phyloP scores from a whole-genome alignment of 2,329 filamentous ascomycete species.

The Talaromyces sp. region DNA sequence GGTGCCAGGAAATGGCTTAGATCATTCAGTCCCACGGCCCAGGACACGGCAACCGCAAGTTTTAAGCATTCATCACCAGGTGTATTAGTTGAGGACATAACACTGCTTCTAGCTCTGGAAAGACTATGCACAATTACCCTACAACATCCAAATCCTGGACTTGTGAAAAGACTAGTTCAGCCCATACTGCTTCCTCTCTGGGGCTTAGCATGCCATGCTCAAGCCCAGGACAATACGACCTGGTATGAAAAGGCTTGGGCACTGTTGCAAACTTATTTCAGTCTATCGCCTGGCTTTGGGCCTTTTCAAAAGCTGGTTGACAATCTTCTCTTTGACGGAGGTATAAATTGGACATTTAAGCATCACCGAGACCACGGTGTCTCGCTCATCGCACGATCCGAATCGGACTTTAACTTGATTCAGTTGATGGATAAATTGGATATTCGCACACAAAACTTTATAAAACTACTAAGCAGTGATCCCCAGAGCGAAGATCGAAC shows the following conservation, averaged over 20 bases:
- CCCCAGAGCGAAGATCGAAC: constrained; percentile 37
- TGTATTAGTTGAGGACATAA: constrained; percentile 18
- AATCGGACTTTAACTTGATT: constrained; percentile 23
- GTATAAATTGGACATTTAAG: constrained; percentile 32
- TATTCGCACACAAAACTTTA: constrained; percentile 32
- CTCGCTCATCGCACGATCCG: constrained; percentile 23
- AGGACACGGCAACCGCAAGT: neutral
- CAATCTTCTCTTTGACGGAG: constrained; percentile 38
- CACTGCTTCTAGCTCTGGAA: constrained; percentile 28
- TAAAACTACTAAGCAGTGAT: constrained; percentile 33
- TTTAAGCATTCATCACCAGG: constrained; percentile 6
- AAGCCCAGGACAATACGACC: constrained; percentile 18
- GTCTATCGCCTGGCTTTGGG: constrained; percentile 31
- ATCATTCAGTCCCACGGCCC: constrained; percentile 15
- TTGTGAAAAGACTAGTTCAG: constrained; percentile 37
- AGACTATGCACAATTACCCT: constrained; percentile 33
- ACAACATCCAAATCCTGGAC: constrained; percentile 40
- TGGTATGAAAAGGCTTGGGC: constrained; percentile 27
- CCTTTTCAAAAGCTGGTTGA: constrained; percentile 37
- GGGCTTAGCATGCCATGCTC: constrained; percentile 36
- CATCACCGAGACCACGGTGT: constrained; percentile 20
- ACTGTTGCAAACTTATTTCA: constrained; percentile 37
- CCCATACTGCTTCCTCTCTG: constrained; percentile 39
- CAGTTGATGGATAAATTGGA: constrained; percentile 31
- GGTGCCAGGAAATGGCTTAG: constrained; percentile 25